A percentile compares a stretch with the other conserved stretches of the same genome.
These are phyloP conservation scores for Blastobotrys attinorum DNA, from an alignment of 805 yeast genomes.

Conservation along the genomic window DNA sequence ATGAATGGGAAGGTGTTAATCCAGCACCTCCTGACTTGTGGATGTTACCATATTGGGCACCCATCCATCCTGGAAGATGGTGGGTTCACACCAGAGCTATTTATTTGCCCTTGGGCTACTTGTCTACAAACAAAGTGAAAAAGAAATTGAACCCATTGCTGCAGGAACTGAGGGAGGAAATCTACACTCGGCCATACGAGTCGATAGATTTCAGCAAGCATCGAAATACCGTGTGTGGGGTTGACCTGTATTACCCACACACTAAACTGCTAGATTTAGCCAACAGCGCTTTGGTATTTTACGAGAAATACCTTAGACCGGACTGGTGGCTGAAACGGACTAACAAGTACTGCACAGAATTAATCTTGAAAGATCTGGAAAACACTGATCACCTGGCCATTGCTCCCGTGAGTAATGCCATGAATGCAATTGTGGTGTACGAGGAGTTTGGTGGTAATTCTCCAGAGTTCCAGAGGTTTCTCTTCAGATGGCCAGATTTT, in stretches of 20 bases:
- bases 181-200: slow-evolving; percentile 61
- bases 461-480: slow-evolving; percentile 44
- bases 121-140: slow-evolving; percentile 47
- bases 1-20: slow-evolving; percentile 94
- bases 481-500: slow-evolving; percentile 62
- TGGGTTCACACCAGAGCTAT: slow-evolving; percentile 98
- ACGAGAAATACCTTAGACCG: slow-evolving; percentile 72
- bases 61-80: slow-evolving; percentile 94
- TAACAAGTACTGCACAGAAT: slow-evolving; percentile 46
- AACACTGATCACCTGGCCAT: slow-evolving; percentile 80
- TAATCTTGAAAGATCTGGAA: slow-evolving; percentile 61
- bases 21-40: slow-evolving; percentile 97
- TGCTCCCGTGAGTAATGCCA: slow-evolving; percentile 90
- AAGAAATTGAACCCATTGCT: slow-evolving; percentile 61
- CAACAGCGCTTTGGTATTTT: slow-evolving; percentile 52
- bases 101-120: slow-evolving; percentile 77
- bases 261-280: slow-evolving; percentile 53
- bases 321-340: slow-evolving; percentile 52
- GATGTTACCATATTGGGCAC: slow-evolving; percentile 71
- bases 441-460: slow-evolving; percentile 67
- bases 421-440: slow-evolving; percentile 66
- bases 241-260: slow-evolving; percentile 93
- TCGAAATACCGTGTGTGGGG: slow-evolving; percentile 81
- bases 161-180: slow-evolving; percentile 61
- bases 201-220: slow-evolving; percentile 58